phyloP scores from a whole-genome alignment of 2,329 filamentous ascomycete species.

The Aspergillus sp. region DNA sequence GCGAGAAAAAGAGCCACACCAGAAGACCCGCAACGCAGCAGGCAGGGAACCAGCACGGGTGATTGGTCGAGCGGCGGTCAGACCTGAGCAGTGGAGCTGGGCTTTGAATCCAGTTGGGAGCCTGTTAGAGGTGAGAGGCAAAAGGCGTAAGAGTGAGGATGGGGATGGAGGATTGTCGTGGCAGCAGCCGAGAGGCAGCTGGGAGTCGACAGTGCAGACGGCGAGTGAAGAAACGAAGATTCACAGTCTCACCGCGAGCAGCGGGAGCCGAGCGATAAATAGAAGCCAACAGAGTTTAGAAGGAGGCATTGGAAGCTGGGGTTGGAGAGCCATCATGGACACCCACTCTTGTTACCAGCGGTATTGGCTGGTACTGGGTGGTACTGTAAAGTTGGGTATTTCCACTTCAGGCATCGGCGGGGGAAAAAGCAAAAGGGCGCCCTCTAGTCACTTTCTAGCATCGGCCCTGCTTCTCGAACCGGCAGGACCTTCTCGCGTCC shows the following conservation, averaged over 20 bases:
- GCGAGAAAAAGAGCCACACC: constrained; percentile 11
- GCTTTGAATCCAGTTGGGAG: background rate
- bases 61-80: constrained; percentile 24
- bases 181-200: too few relatives aligned
- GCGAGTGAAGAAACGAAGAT: too few relatives aligned
- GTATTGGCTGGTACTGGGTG: too few relatives aligned
- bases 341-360: background rate
- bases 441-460: background rate
- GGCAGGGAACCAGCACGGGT: constrained; percentile 11
- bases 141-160: background rate
- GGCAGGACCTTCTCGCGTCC: background rate
- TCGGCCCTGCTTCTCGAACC: constrained; percentile 4
- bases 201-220: too few relatives aligned
- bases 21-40: too few relatives aligned
- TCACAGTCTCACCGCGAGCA: background rate
- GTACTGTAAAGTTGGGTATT: background rate
- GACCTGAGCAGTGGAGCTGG: background rate
- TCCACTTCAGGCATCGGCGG: background rate
- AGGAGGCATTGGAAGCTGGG: background rate
- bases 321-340: background rate
- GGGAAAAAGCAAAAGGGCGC: constrained; percentile 1
- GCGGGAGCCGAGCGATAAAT: constrained; percentile 19
- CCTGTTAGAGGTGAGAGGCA: background rate
- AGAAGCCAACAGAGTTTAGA: constrained; percentile 20
- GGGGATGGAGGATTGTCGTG: background rate